phyloP scores from a whole-genome alignment of 768 basidiomycete species.

The Gloeostereum incarnatum region DNA sequence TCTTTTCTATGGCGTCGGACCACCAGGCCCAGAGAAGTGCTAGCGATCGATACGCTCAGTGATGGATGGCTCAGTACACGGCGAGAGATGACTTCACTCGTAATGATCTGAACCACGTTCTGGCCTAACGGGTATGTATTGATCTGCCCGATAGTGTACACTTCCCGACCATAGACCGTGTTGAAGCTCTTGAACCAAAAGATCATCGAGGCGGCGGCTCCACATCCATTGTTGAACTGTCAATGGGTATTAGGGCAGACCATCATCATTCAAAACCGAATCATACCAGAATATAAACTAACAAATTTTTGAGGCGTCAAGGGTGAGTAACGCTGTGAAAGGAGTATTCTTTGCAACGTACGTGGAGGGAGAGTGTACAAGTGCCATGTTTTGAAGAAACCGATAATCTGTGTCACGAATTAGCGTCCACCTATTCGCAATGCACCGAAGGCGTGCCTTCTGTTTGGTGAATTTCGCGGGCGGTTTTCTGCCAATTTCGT shows the following conservation, averaged over 20 bases:
- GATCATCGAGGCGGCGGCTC: constrained; percentile 22
- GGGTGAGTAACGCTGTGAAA: not conserved
- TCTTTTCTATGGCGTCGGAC: constrained; percentile 21
- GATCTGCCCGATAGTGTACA: constrained; percentile 25
- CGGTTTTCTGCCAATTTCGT: constrained; percentile 21
- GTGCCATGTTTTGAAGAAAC: constrained; percentile 29
- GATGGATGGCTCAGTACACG: not conserved
- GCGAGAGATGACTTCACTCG: constrained; percentile 13
- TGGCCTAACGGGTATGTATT: constrained; percentile 27
- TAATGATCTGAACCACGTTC: constrained; percentile 21
- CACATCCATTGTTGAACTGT: constrained; percentile 26
- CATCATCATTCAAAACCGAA: not conserved
- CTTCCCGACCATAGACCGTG: constrained; percentile 16
- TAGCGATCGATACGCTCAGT: constrained; percentile 5
- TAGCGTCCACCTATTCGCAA: not conserved
- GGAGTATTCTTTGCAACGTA: constrained; percentile 10
- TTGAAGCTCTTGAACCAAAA: constrained; percentile 33
- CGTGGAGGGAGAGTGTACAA: constrained; percentile 22
- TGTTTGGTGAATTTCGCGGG: constrained; percentile 21
- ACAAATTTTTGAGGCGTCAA: not conserved
- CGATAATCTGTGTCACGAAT: constrained; percentile 12
- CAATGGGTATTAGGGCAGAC: too few relatives aligned
- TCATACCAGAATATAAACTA: constrained; percentile 20
- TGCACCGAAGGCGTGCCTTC: constrained; percentile 14
- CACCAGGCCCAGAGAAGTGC: constrained; percentile 25